These are phyloP conservation scores for Trichoderma koningiopsis DNA, from an alignment of 2,329 filamentous ascomycete species.

Conservation along the genomic window DNA sequence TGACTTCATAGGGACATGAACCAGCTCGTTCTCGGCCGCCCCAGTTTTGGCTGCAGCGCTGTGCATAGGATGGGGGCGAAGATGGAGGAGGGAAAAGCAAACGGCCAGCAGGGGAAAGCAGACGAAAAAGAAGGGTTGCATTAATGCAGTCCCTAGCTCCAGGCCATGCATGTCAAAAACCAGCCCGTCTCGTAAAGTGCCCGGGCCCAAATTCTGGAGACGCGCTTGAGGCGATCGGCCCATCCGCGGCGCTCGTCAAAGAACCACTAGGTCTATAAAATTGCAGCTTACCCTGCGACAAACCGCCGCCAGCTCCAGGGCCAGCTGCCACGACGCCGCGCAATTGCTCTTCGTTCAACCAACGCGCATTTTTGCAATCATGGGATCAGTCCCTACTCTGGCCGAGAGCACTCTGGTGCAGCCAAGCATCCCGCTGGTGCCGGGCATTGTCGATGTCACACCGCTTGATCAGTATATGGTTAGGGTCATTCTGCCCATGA, in stretches of 20 bases:
- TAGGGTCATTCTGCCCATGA: conserved; percentile 26
- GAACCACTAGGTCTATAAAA: conserved; percentile 1
- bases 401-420: conserved; percentile 20
- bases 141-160: conserved; percentile 13
- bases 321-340: background rate
- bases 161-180: conserved; percentile 6
- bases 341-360: background rate
- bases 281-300: conserved; percentile 18
- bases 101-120: background rate
- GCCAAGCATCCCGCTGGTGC: conserved; percentile 25
- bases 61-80: background rate
- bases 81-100: background rate
- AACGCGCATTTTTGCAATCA: background rate
- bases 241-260: conserved; percentile 2
- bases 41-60: conserved; percentile 18
- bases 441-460: conserved; percentile 19
- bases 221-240: conserved; percentile 18
- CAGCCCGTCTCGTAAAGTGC: conserved; percentile 2
- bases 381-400: conserved; percentile 2
- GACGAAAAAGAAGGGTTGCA: conserved; percentile 3
- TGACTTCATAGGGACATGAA: conserved; percentile 19
- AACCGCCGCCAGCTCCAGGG: background rate
- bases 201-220: conserved; percentile 21
- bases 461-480: conserved; percentile 27
- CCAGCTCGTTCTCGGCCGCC: conserved; percentile 7